phyloP scores from a whole-genome alignment of 73 alveolate species.

The Uronychia setigera region DNA sequence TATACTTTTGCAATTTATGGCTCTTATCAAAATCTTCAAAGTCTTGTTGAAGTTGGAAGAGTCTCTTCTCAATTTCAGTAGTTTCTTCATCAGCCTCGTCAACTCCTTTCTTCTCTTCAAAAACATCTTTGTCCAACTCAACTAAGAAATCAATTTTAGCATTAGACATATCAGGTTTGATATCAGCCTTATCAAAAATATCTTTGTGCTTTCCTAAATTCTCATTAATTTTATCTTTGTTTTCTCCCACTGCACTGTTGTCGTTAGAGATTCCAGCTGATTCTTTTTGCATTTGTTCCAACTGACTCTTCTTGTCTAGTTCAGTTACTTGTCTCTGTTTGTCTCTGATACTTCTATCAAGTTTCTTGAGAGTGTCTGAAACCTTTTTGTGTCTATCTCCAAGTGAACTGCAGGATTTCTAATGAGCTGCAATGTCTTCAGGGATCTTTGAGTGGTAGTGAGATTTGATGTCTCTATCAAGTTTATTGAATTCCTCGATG shows the following conservation, averaged over 20 bases:
- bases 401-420: not conserved
- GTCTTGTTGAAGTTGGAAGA: not conserved
- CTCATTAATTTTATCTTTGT: not conserved
- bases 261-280: not conserved
- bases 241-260: not conserved
- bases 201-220: not conserved
- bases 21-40: slow-evolving; percentile 7
- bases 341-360: slow-evolving; percentile 6
- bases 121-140: not conserved
- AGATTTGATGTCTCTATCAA: not conserved
- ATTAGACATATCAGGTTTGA: slow-evolving; percentile 2
- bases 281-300: slow-evolving; percentile 1
- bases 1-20: not conserved
- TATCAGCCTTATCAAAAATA: not conserved
- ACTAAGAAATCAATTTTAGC: slow-evolving; percentile 2
- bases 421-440: not conserved
- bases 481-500: not conserved
- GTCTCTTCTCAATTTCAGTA: not conserved
- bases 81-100: slow-evolving; percentile 3
- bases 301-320: not conserved
- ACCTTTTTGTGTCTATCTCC: not conserved
- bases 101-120: not conserved
- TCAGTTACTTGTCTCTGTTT: not conserved
- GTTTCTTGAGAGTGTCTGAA: not conserved
- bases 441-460: not conserved